Percentiles rank a stretch among this genome's conserved stretches.
These are phyloP conservation scores for Sarocladium brachiariae DNA, from an alignment of 2,329 filamentous ascomycete species.

Conservation along the genomic window DNA sequence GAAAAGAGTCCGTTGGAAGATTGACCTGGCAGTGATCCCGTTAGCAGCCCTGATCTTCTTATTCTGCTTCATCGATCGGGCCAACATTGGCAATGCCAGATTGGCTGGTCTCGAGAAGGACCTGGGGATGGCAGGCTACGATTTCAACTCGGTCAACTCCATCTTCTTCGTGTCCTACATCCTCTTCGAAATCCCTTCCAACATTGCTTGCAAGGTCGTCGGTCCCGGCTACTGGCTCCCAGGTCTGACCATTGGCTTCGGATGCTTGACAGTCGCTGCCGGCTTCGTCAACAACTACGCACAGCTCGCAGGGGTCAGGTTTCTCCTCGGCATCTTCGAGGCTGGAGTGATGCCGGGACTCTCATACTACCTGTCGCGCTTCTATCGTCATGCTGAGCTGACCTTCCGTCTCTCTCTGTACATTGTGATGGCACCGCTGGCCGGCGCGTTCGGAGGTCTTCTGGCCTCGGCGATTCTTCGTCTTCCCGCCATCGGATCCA, in stretches of 20 bases:
- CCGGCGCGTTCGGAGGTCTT: conserved; percentile 64
- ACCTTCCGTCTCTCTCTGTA: conserved; percentile 62
- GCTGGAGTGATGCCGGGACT: conserved; percentile 69
- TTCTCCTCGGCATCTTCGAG: conserved; percentile 62
- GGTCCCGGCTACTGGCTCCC: conserved; percentile 69
- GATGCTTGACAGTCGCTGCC: conserved; percentile 49
- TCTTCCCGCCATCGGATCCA: conserved; percentile 48
- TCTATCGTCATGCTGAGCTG: conserved; percentile 64
- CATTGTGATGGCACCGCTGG: conserved; percentile 63
- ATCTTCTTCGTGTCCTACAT: conserved; percentile 70
- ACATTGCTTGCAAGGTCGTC: conserved; percentile 63
- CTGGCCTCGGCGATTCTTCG: conserved; percentile 58
- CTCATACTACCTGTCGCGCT: conserved; percentile 64
- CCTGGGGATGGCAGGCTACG: conserved; percentile 51
- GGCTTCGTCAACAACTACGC: conserved; percentile 54
- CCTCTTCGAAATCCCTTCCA: conserved; percentile 63
- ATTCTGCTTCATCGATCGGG: conserved; percentile 52
- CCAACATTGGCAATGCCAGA: conserved; percentile 63
- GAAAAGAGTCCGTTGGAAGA: conserved; percentile 30
- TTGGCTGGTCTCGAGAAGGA: conserved; percentile 59
- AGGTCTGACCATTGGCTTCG: conserved; percentile 53
- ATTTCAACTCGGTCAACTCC: conserved; percentile 63
- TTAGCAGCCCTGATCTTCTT: conserved; percentile 56
- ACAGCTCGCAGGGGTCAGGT: conserved; percentile 52
- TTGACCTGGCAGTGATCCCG: conserved; percentile 57